phyloP scores from a whole-genome alignment of 2,329 filamentous ascomycete genomes.

The Nothomitra cinnamomea region DNA sequence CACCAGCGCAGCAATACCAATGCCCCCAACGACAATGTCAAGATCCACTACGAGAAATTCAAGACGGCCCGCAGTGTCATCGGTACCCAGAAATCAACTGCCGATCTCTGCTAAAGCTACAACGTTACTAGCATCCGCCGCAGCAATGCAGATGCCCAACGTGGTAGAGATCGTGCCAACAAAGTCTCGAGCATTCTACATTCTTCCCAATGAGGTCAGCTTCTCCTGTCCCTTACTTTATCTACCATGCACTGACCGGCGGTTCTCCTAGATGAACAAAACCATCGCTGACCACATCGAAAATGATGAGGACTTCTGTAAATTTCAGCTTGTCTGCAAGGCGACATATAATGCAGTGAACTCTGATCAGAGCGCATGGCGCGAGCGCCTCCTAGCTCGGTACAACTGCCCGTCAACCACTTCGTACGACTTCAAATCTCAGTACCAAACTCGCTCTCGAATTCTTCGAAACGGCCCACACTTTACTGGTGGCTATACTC shows the following conservation, averaged over 20 bases:
- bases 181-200: neutral
- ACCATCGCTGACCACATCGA: neutral
- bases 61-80: neutral
- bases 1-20: too few species aligned
- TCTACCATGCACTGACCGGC: neutral
- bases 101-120: too few species aligned
- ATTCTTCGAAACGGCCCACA: slow-evolving; percentile 14
- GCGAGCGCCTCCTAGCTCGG: slow-evolving; percentile 22
- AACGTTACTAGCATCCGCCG: too few species aligned
- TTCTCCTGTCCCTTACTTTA: neutral
- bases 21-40: too few species aligned
- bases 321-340: slow-evolving; percentile 24
- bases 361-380: slow-evolving; percentile 29
- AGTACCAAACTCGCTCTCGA: slow-evolving; percentile 18
- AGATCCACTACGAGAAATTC: too few species aligned
- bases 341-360: slow-evolving; percentile 24
- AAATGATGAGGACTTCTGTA: slow-evolving; percentile 26
- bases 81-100: too few species aligned
- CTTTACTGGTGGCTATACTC: slow-evolving; percentile 15
- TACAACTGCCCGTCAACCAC: slow-evolving; percentile 22
- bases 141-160: neutral
- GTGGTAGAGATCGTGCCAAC: neutral
- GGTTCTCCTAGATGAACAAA: neutral
- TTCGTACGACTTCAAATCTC: slow-evolving; percentile 16
- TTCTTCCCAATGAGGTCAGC: neutral